Evolutionary conservation across 306 rosid species (phyloP).

Genomic region (Parietaria judaica): DNA sequence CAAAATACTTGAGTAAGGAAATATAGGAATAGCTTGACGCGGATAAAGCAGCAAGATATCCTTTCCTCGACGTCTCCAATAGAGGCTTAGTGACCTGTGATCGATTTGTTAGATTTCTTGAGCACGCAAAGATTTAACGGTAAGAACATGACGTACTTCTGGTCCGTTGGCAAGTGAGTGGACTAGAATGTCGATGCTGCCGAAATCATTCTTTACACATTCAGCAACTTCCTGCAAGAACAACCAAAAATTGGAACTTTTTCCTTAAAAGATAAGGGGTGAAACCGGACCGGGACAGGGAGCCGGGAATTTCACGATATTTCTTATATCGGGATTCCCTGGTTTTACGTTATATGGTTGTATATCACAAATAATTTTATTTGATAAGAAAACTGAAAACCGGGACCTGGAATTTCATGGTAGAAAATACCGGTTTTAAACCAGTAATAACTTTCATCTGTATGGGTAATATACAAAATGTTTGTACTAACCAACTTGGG

Average conservation of each 20-base stretch:
- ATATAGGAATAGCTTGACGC: slow-evolving; percentile 95
- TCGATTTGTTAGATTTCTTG: neutral
- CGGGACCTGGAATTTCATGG: too few species aligned
- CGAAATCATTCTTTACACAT: slow-evolving; percentile 79
- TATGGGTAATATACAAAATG: neutral
- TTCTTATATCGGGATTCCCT: too few species aligned
- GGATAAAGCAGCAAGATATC: slow-evolving; percentile 94
- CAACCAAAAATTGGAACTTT: slow-evolving; percentile 1
- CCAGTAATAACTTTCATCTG: too few species aligned
- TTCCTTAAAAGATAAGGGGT: neutral
- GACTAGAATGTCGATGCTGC: slow-evolving; percentile 95
- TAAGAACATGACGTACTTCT: slow-evolving; percentile 49
- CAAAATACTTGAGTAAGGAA: slow-evolving; percentile 79
- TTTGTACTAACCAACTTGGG: neutral
- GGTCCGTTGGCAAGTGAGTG: slow-evolving; percentile 99
- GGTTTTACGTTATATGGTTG: too few species aligned
- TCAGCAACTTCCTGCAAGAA: slow-evolving; percentile 83
- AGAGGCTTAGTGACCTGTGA: slow-evolving; percentile 78
- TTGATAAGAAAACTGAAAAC: too few species aligned
- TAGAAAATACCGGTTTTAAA: too few species aligned
- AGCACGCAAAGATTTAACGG: neutral
- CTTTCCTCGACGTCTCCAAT: slow-evolving; percentile 91
- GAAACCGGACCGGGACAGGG: too few species aligned
- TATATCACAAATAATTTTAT: too few species aligned
- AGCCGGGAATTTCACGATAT: too few species aligned